Evolutionary conservation across 2,329 filamentous ascomycete species (phyloP), one percentile per base, ranked within the genome.

Genomic region (Epichloe sylvatica): DNA sequence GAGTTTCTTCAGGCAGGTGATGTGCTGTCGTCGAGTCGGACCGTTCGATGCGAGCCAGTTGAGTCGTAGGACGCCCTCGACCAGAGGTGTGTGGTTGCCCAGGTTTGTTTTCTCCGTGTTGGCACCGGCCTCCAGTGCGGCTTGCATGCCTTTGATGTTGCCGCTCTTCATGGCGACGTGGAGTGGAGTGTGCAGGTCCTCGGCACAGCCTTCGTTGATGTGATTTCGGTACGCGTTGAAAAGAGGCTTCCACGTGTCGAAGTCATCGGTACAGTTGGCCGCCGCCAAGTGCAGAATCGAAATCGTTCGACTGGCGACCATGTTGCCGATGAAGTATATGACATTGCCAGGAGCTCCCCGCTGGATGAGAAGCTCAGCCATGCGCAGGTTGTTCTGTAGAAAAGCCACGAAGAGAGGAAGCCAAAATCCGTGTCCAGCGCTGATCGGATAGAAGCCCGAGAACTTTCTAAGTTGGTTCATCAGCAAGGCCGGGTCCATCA

Each of bases 341-440:
- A 35, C 47, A 3, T 33, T 15, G 17, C 37, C 23, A 8, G 38
- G 3, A 11, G 47, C 50, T 5, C 38, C 38, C 47, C 25, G 9
- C 5, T 4, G 2, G 9, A 52, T 4, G 17, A 52, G 47, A 34
- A 50, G 34, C 13, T 35, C n/a, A 6, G 21, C 47, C 21, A 43
- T 50, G 5, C 19, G 13, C 5, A 5, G 3, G 9, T 50, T n/a
- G 17, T 43, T 21, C 13, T 1, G 11, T 19, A 52, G 11, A 8
- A 35, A 45, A 3, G 50, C 36, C 13, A 50, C 5, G 15, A 45
- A 38, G 17, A 52, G 44, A 15, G 50, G 47, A n/a, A 46, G 23
- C 47, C 47, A 52, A 4, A 6, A 3, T 8, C 38, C 33, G 13
- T 7, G 9, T 19, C 15, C 30, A 15, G 12, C 8, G 12, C 1